These are phyloP conservation scores for Typha latifolia DNA, from an alignment of 176 grass and related monocot genomes.

Conservation along the genomic window DNA sequence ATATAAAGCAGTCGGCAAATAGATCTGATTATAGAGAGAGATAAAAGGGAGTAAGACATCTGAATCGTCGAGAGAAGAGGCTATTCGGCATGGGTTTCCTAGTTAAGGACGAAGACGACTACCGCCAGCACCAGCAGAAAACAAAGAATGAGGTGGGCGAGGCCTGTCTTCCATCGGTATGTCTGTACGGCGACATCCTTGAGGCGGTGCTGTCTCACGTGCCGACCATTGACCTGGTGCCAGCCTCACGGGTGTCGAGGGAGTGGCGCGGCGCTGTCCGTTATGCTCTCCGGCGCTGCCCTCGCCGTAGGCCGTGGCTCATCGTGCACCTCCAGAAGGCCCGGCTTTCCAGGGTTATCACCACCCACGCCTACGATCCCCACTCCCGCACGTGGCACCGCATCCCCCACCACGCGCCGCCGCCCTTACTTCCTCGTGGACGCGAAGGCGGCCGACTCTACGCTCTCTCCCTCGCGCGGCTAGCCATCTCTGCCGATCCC, in stretches of 20 bases:
- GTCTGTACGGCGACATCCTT: conserved; percentile 69
- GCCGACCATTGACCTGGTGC: conserved; percentile 50
- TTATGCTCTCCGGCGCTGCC: conserved; percentile 34
- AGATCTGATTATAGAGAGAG: too few species aligned
- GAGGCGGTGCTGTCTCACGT: conserved; percentile 51
- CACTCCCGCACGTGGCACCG: conserved; percentile 46
- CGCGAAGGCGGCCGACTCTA: conserved; percentile 32
- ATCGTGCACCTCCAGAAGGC: conserved; percentile 40
- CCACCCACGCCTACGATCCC: conserved; percentile 35
- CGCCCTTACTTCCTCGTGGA: conserved; percentile 8
- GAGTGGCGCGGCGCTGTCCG: conserved; percentile 69
- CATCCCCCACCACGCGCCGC: conserved; percentile 10
- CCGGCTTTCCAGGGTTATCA: neutral
- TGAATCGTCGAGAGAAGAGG: too few species aligned
- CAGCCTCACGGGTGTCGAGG: conserved; percentile 46
- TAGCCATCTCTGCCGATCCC: conserved; percentile 39
- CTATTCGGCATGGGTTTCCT: too few species aligned
- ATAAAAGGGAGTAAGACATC: too few species aligned
- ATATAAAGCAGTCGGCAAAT: too few species aligned
- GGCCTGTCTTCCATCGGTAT: neutral
- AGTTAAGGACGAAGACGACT: too few species aligned
- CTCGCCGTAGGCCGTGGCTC: conserved; percentile 56
- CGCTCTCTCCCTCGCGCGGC: conserved; percentile 31
- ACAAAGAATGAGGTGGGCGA: too few species aligned
- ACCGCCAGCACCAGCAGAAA: too few species aligned